Percentiles rank a stretch among this genome's conserved stretches.
These are phyloP conservation scores for Cochlearia excelsa DNA, from an alignment of 345 rosid genomes.

Conservation along the genomic window DNA sequence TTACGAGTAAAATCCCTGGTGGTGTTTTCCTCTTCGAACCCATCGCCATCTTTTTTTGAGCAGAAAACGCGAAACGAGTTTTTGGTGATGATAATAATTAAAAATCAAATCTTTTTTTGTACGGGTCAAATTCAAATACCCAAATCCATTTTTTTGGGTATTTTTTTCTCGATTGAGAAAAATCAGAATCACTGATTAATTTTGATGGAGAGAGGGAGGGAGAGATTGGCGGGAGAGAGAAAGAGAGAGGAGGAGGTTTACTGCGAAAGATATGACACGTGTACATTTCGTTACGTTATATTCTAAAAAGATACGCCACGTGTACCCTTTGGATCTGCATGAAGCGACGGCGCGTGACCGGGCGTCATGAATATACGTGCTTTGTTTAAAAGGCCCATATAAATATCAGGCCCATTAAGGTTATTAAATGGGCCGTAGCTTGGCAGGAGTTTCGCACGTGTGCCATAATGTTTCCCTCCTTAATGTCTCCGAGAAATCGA, in stretches of 20 bases:
- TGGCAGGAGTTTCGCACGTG: neutral
- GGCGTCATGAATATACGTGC: too few relatives aligned
- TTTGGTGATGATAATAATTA: neutral
- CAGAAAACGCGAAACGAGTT: too few relatives aligned
- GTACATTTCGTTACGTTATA: too few relatives aligned
- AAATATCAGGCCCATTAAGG: neutral
- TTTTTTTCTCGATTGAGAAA: conserved; percentile 21
- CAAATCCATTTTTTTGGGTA: neutral
- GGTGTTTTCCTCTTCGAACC: conserved; percentile 53
- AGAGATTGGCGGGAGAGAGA: conserved; percentile 60
- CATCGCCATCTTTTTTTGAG: conserved; percentile 37
- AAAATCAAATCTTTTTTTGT: neutral
- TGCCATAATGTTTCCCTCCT: neutral
- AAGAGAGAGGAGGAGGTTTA: conserved; percentile 19
- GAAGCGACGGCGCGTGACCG: too few relatives aligned
- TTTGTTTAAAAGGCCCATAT: conserved; percentile 5
- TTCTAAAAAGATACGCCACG: too few relatives aligned
- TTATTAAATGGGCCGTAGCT: conserved; percentile 1
- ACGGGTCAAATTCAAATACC: neutral
- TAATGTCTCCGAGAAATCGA: neutral
- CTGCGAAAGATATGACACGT: too few relatives aligned
- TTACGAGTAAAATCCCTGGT: conserved; percentile 60
- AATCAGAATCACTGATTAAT: neutral
- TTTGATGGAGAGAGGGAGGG: conserved; percentile 35
- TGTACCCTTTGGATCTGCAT: too few relatives aligned